Percentiles rank a stretch among this genome's conserved stretches.
Evolutionary conservation across 148 eudicot species (phyloP).

Genomic region (Pharnaceum exiguum): DNA sequence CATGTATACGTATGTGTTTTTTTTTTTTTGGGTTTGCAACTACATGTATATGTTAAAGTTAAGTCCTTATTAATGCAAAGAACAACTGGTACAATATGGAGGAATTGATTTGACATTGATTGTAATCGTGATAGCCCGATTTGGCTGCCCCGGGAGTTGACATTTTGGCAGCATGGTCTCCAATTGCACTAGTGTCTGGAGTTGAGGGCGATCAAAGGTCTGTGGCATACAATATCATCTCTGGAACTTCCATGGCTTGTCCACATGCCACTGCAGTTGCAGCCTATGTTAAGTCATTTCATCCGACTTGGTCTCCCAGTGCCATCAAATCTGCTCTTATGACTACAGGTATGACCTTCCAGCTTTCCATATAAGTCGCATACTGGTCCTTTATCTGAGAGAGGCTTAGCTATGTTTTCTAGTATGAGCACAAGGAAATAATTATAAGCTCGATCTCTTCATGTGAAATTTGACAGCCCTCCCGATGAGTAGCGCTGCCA

Average conservation of each 20-base stretch:
- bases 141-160: conserved; percentile 38
- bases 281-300: conserved; percentile 37
- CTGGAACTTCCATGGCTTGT: conserved; percentile 43
- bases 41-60: no score
- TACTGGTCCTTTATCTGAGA: background rate
- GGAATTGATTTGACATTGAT: background rate
- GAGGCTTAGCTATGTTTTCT: background rate
- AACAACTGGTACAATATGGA: no score
- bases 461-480: conserved; percentile 19
- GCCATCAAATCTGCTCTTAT: conserved; percentile 41
- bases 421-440: no score
- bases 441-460: no score
- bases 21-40: no score
- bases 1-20: no score
- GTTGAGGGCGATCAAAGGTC: conserved; percentile 20
- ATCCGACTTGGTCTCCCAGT: conserved; percentile 35
- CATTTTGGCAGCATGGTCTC: conserved; percentile 40
- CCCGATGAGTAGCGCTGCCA: conserved; percentile 18
- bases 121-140: conserved; percentile 29
- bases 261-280: conserved; percentile 36
- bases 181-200: conserved; percentile 5
- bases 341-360: conserved; percentile 26
- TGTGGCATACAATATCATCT: conserved; percentile 19
- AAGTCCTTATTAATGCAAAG: no score
- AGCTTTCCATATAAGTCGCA: background rate